A percentile compares a stretch with the other conserved stretches of the same genome.
These are phyloP conservation scores for Saccharomyces cerevisiae DNA, from an alignment of 805 yeast species.

Conservation along the genomic window DNA sequence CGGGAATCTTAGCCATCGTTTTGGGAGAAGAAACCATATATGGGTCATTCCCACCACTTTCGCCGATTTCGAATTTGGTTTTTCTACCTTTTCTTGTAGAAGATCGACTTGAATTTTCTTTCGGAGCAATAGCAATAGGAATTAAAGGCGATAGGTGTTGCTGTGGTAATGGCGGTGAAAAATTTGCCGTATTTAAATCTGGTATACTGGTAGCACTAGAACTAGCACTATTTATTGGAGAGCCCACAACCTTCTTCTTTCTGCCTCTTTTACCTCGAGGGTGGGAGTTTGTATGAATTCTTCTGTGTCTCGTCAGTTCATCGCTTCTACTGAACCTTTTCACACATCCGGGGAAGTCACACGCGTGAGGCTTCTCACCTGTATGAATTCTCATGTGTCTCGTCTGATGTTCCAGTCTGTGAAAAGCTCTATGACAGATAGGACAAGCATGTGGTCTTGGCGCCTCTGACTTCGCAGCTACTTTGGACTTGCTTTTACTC, in stretches of 20 bases:
- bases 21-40: background rate
- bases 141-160: background rate
- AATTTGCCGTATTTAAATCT: background rate
- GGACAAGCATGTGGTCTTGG: conserved; percentile 65
- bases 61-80: background rate
- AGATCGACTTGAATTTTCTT: background rate
- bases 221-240: background rate
- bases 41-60: background rate
- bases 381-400: conserved; percentile 75
- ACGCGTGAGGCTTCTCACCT: conserved; percentile 75
- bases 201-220: background rate
- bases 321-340: conserved; percentile 64
- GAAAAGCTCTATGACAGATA: conserved; percentile 65
- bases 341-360: conserved; percentile 61
- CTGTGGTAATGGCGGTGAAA: conserved; percentile 4
- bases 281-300: conserved; percentile 67
- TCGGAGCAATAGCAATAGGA: background rate
- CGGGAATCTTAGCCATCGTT: background rate
- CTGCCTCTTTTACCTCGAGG: conserved; percentile 51
- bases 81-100: background rate
- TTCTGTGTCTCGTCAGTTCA: conserved; percentile 63
- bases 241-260: conserved; percentile 27
- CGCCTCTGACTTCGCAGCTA: conserved; percentile 11
- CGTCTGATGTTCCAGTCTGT: conserved; percentile 69
- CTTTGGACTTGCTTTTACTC: background rate